phyloP scores from a whole-genome alignment of 495 filamentous ascomycete species.

The Chlorociboria aeruginascens region DNA sequence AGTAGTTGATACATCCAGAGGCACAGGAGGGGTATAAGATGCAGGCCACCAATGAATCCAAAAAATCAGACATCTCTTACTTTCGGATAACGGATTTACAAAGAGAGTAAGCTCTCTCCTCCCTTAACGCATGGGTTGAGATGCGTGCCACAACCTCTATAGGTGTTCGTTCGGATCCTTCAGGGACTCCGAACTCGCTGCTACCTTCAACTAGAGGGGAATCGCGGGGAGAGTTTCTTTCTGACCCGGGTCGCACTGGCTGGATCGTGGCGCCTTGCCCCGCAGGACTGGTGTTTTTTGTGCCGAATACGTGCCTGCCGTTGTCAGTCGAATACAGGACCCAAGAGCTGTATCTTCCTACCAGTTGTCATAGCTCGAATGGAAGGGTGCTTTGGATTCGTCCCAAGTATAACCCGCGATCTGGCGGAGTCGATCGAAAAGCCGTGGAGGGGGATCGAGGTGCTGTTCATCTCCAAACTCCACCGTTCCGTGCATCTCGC shows the following conservation, averaged over 20 bases:
- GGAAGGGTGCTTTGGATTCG: slow-evolving; percentile 54
- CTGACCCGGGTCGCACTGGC: not conserved
- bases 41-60: too few species aligned
- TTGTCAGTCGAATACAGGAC: not conserved
- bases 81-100: slow-evolving; percentile 32
- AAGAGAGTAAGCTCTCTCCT: slow-evolving; percentile 79
- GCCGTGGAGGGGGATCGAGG: slow-evolving; percentile 51
- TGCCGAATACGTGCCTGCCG: slow-evolving; percentile 40
- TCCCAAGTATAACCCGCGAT: slow-evolving; percentile 70
- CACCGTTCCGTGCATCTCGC: slow-evolving; percentile 33
- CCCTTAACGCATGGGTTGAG: slow-evolving; percentile 63
- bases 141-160: slow-evolving; percentile 56
- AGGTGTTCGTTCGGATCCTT: slow-evolving; percentile 41
- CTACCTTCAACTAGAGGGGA: slow-evolving; percentile 25
- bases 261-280: not conserved
- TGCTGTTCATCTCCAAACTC: slow-evolving; percentile 44
- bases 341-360: slow-evolving; percentile 11
- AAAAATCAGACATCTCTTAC: too few species aligned
- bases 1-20: too few species aligned
- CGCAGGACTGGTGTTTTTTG: slow-evolving; percentile 3
- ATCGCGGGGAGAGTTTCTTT: not conserved
- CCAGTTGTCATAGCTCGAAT: slow-evolving; percentile 77
- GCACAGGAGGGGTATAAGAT: too few species aligned
- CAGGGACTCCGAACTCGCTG: slow-evolving; percentile 35
- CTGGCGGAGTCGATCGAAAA: slow-evolving; percentile 61